A percentile compares a stretch with the other conserved stretches of the same genome.
These are phyloP conservation scores for Paramecium bursaria DNA, from an alignment of 73 alveolate genomes.

Conservation along the genomic window DNA sequence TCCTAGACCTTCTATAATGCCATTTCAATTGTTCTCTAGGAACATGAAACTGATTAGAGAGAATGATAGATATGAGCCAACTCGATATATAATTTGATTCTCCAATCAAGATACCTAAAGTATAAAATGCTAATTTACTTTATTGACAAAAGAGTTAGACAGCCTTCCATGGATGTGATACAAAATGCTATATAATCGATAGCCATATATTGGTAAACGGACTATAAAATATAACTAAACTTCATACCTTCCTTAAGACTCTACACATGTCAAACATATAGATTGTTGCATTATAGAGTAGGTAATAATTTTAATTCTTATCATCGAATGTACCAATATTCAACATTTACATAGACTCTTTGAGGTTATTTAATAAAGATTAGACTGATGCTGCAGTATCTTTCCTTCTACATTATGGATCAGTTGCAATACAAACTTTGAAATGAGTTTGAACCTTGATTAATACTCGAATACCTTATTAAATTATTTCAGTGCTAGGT, in stretches of 20 bases:
- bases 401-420: constrained; percentile 57
- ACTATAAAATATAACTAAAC: constrained; percentile 5
- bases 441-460: constrained; percentile 51
- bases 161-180: constrained; percentile 88
- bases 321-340: constrained; percentile 69
- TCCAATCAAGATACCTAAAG: constrained; percentile 92
- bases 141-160: constrained; percentile 88
- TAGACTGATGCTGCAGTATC: constrained; percentile 65
- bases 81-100: constrained; percentile 92
- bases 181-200: constrained; percentile 88
- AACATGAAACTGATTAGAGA: constrained; percentile 87
- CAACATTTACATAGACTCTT: constrained; percentile 45
- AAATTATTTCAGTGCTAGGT: constrained; percentile 36
- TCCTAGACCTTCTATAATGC: constrained; percentile 88
- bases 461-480: constrained; percentile 25
- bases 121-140: too few species aligned
- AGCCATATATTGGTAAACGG: constrained; percentile 30
- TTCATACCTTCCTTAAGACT: constrained; percentile 52
- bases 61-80: constrained; percentile 91
- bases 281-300: constrained; percentile 59
- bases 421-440: constrained; percentile 52
- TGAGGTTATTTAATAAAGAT: constrained; percentile 40
- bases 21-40: constrained; percentile 84
- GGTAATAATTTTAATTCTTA: constrained; percentile 47
- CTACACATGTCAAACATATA: constrained; percentile 60